phyloP scores from a whole-genome alignment of 768 basidiomycete genomes.

The Collybia sp. region DNA sequence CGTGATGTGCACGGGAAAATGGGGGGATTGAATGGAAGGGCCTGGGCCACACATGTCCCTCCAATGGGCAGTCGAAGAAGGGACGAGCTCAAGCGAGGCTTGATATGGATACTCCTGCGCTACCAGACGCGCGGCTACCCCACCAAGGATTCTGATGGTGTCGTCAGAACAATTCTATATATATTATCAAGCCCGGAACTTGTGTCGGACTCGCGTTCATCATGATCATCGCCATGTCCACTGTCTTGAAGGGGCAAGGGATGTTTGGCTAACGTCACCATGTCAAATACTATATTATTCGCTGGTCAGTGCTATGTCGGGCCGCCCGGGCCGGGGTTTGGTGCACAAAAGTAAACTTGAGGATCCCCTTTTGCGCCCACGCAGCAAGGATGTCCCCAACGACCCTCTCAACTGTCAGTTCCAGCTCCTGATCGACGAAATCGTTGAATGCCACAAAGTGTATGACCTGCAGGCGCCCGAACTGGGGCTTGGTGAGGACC shows the following conservation, averaged over 20 bases:
- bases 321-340: background rate
- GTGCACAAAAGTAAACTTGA: slow-evolving; percentile 6
- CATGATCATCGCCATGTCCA: too few species aligned
- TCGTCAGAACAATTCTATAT: too few species aligned
- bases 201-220: too few species aligned
- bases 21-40: too few species aligned
- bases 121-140: too few species aligned
- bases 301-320: background rate
- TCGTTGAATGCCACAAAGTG: slow-evolving; percentile 20
- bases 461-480: slow-evolving; percentile 14
- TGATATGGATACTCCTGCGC: too few species aligned
- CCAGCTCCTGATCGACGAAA: slow-evolving; percentile 12
- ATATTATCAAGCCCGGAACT: too few species aligned
- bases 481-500: slow-evolving; percentile 15
- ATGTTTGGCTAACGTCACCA: background rate
- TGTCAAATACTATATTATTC: background rate
- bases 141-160: too few species aligned
- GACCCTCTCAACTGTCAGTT: slow-evolving; percentile 7
- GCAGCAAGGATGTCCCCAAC: slow-evolving; percentile 6
- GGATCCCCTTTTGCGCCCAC: slow-evolving; percentile 5
- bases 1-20: too few species aligned
- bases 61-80: too few species aligned
- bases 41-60: too few species aligned
- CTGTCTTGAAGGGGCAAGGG: background rate
- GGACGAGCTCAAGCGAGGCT: too few species aligned